Conservation (phyloP, 495 filamentous ascomycete species). For the Lasiosphaeris hirsuta region DNA sequence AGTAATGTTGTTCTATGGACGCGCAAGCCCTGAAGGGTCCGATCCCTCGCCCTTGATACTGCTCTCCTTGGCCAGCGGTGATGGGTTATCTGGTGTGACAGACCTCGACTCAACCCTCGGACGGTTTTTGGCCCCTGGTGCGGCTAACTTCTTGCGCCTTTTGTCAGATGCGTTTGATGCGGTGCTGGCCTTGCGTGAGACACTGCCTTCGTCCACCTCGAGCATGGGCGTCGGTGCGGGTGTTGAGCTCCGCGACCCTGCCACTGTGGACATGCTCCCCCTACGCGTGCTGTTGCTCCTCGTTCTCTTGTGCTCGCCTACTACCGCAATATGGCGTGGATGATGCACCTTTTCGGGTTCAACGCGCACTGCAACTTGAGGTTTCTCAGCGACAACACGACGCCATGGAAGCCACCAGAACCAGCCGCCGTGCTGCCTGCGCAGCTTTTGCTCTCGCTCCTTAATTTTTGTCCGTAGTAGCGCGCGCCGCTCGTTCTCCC, state of each 20-base stretch:
- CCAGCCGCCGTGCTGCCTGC: conserved; percentile 70
- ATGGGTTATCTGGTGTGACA: conserved; percentile 49
- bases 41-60: conserved; percentile 34
- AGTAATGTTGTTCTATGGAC: conserved; percentile 7
- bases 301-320: conserved; percentile 43
- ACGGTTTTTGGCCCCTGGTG: conserved; percentile 31
- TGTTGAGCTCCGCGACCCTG: conserved; percentile 47
- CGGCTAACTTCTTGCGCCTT: conserved; percentile 44
- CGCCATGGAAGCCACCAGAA: conserved; percentile 75
- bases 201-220: conserved; percentile 40
- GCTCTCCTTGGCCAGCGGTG: conserved; percentile 48
- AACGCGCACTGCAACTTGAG: conserved; percentile 14
- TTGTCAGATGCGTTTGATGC: conserved; percentile 48
- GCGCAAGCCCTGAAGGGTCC: neutral
- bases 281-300: conserved; percentile 48
- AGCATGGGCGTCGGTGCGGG: conserved; percentile 48
- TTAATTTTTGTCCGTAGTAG: conserved; percentile 65
- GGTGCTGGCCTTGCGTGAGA: conserved; percentile 44
- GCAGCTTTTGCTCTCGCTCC: conserved; percentile 60
- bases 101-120: conserved; percentile 44
- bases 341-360: conserved; percentile 35
- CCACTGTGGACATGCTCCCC: conserved; percentile 43
- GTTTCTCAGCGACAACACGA: conserved; percentile 33
- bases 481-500: conserved; percentile 85
- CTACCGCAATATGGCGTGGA: conserved; percentile 37